Conservation (phyloP, 805 yeast species). For the Teunomyces stri region DNA sequence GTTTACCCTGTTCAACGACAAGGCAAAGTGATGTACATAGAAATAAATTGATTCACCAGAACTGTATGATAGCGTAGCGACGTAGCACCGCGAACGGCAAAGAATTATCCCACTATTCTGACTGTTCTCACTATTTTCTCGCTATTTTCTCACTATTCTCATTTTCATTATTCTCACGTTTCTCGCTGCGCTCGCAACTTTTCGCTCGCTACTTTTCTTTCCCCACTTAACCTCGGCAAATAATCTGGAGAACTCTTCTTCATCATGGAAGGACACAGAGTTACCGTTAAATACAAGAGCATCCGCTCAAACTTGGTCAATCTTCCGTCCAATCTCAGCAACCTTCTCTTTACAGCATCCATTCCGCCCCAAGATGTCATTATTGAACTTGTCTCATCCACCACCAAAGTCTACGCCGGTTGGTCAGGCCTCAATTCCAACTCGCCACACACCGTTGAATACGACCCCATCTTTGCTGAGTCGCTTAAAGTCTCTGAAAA, state of each 20-base stretch:
- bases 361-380: conserved; percentile 59
- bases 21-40: background rate
- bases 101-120: no score
- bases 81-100: no score
- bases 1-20: conserved; percentile 13
- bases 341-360: conserved; percentile 48
- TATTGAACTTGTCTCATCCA: conserved; percentile 40
- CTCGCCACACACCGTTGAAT: conserved; percentile 42
- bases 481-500: conserved; percentile 46
- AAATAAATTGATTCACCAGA: no score
- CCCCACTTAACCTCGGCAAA: conserved; percentile 1
- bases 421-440: conserved; percentile 61
- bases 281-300: conserved; percentile 26
- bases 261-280: conserved; percentile 37
- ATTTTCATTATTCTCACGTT: no score
- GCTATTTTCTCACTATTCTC: no score
- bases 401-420: conserved; percentile 45
- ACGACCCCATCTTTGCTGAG: conserved; percentile 67
- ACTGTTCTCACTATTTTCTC: no score
- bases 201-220: no score
- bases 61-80: no score
- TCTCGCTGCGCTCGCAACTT: background rate
- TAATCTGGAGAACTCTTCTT: conserved; percentile 5
- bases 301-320: conserved; percentile 51
- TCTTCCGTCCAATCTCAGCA: conserved; percentile 49